Base-by-base conservation (phyloP, 768 basidiomycete species). In the Kwoniella sp. region DNA sequence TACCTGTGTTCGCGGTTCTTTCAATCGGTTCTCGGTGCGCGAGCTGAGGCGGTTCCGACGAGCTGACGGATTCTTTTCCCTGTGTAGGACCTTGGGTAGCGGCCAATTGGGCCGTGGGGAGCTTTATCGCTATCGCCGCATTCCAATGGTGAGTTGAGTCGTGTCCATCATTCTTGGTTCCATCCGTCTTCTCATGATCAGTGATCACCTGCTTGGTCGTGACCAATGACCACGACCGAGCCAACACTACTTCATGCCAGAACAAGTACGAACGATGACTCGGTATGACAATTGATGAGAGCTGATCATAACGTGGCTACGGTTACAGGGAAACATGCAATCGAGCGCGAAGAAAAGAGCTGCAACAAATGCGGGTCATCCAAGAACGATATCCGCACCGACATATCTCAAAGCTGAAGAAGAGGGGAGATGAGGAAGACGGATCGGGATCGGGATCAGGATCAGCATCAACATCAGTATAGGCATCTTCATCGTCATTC, bases 301-400 rank as follows among this genome's bases (percentile, higher is more conserved):
- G n/a, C 41, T 51, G 12, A 37, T 45, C 31, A 56, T 25, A 26
- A 11, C 4, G 22, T 34, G 2, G 23, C 53, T 15, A 30, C 12
- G 20, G 20, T 53, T 55, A 47, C 52, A 80, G 79, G 79, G 69
- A 78, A 45, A 68, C 68, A 38, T 80, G 79, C 67, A 73, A 71
- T 56, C 64, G 69, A 12, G 76, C 75, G 25, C 72, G 79, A 50
- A 65, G 69, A 25, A 72, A 74, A 58, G 73, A 79, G 55, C 55
- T 79, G 5, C 58, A 68, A 13, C 68, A 73, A 52, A 79, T 80
- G 77, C 61, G 69, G n/a, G 58, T 61, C 28, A 77, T 80, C 53
- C 73, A 77, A 50, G 78, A 80, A 55, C 58, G 68, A 22, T 80
- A 75, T 57, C 70, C 79, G 13, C 74, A 79, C 73, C 71, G 78